A percentile compares a stretch with the other conserved stretches of the same genome.
Conservation (phyloP, 179 eudicot species). For the Beta macrorhiza region DNA sequence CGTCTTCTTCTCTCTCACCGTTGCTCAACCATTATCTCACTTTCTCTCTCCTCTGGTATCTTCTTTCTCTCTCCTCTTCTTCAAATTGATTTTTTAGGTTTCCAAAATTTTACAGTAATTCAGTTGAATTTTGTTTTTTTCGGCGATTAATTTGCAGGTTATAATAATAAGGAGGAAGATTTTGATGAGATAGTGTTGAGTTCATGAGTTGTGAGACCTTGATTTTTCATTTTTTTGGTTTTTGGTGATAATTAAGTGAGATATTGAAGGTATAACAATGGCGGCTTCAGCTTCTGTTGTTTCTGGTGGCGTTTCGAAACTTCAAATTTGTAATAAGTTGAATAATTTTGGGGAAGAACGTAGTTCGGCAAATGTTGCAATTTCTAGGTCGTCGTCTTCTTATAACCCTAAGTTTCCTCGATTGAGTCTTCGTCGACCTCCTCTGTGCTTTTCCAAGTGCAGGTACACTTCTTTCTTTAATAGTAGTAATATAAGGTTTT, state of each 20-base stretch:
- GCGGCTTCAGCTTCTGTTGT: constrained; percentile 40
- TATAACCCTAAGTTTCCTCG: constrained; percentile 21
- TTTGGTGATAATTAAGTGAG: neutral
- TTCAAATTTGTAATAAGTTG: constrained; percentile 23
- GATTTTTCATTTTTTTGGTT: too few relatives aligned
- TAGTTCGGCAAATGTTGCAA: constrained; percentile 19
- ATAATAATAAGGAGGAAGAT: neutral
- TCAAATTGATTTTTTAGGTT: too few relatives aligned
- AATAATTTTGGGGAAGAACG: constrained; percentile 21
- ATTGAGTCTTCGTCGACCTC: constrained; percentile 24
- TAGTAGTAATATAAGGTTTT: too few relatives aligned
- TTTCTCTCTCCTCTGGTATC: constrained; percentile 26
- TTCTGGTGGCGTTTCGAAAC: constrained; percentile 36
- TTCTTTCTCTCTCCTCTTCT: neutral
- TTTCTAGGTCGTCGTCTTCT: constrained; percentile 7
- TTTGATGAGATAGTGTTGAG: constrained; percentile 14
- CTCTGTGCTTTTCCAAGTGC: constrained; percentile 23
- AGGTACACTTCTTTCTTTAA: constrained; percentile 24
- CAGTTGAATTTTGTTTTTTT: neutral
- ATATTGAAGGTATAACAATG: constrained; percentile 21
- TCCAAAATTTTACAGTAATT: neutral
- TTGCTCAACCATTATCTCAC: constrained; percentile 1
- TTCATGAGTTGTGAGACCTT: neutral
- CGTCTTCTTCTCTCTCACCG: constrained; percentile 15
- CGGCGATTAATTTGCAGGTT: neutral